Percentiles rank a stretch among this genome's conserved stretches.
Conservation (phyloP, 768 basidiomycete species). For the Trametopsis cervina region DNA sequence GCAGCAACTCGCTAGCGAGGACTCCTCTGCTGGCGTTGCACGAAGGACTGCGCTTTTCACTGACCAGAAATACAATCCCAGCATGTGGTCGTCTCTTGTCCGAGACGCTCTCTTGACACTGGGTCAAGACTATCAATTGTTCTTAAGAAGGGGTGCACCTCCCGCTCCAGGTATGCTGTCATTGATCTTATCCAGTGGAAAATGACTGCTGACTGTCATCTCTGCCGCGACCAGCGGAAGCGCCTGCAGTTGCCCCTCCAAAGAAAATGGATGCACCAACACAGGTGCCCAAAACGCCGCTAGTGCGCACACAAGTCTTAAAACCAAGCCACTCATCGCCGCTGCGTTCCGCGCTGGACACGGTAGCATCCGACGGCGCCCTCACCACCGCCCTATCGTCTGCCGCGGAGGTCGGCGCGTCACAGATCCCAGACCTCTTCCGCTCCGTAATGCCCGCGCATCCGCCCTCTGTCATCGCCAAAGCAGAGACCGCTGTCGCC, state of each 20-base stretch:
- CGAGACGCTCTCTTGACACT: slow-evolving; percentile 55
- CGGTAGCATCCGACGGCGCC: slow-evolving; percentile 50
- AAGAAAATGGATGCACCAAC: slow-evolving; percentile 28
- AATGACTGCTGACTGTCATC: slow-evolving; percentile 9
- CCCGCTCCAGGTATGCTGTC: slow-evolving; percentile 18
- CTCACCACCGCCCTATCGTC: slow-evolving; percentile 35
- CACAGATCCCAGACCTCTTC: slow-evolving; percentile 45
- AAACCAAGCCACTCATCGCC: slow-evolving; percentile 42
- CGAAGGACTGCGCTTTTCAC: slow-evolving; percentile 53
- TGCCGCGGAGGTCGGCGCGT: slow-evolving; percentile 41
- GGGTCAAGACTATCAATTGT: slow-evolving; percentile 61
- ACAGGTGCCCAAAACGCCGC: slow-evolving; percentile 31
- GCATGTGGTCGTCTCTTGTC: slow-evolving; percentile 54
- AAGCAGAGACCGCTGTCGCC: slow-evolving; percentile 18
- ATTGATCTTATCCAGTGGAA: not conserved
- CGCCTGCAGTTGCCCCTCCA: slow-evolving; percentile 20
- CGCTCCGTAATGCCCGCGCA: slow-evolving; percentile 27
- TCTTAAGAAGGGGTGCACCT: slow-evolving; percentile 52
- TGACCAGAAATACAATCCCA: slow-evolving; percentile 61
- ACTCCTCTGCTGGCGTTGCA: slow-evolving; percentile 31
- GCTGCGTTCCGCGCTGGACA: slow-evolving; percentile 42
- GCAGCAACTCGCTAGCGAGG: slow-evolving; percentile 38
- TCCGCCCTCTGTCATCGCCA: slow-evolving; percentile 3
- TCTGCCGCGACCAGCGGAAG: not conserved
- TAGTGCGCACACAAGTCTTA: slow-evolving; percentile 38